Conservation (phyloP, 106 monocot species). For the Platanthera zijinensis region DNA sequence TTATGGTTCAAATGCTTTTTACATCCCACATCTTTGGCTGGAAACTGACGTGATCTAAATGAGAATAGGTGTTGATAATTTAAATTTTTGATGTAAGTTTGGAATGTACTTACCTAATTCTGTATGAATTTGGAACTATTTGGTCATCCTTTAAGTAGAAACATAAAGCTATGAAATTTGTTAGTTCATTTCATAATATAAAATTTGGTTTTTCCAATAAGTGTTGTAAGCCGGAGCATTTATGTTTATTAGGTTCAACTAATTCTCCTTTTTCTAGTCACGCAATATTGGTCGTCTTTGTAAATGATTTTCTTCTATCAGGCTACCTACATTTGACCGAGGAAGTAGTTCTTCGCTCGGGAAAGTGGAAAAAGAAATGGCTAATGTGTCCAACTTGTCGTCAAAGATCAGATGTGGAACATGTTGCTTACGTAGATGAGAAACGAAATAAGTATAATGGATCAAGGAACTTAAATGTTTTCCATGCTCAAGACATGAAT, state of each 20-base stretch:
- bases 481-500: conserved; percentile 20
- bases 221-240: not conserved
- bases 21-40: too few species aligned
- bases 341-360: conserved; percentile 20
- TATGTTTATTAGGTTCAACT: not conserved
- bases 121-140: not conserved
- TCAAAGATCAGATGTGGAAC: conserved; percentile 59
- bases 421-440: conserved; percentile 84
- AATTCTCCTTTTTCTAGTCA: not conserved
- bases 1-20: too few species aligned
- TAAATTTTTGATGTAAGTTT: not conserved
- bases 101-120: not conserved
- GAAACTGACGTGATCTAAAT: too few species aligned
- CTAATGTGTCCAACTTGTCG: conserved; percentile 94
- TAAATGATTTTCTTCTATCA: conserved; percentile 14
- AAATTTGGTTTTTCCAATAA: not conserved
- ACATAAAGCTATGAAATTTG: not conserved
- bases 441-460: conserved; percentile 24
- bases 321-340: conserved; percentile 86
- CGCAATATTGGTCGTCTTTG: not conserved
- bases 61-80: not conserved
- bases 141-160: not conserved
- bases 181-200: not conserved
- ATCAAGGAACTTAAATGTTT: conserved; percentile 14
- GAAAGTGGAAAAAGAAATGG: conserved; percentile 62